Conservation (phyloP, 495 filamentous ascomycete species). For the Xylaria flabelliformis region DNA sequence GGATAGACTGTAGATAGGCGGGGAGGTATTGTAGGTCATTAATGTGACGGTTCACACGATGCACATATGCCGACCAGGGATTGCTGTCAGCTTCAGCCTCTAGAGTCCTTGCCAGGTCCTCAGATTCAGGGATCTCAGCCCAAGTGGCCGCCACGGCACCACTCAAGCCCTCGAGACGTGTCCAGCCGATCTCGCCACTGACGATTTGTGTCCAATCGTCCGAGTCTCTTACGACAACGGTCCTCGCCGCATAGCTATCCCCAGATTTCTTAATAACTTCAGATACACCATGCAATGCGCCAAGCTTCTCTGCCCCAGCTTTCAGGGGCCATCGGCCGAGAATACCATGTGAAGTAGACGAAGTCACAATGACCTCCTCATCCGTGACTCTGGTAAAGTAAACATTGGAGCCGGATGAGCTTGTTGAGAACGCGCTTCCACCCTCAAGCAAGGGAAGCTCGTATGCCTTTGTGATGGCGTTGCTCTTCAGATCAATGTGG, state of each 20-base stretch:
- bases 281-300: slow-evolving; percentile 70
- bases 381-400: slow-evolving; percentile 84
- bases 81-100: slow-evolving; percentile 87
- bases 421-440: slow-evolving; percentile 77
- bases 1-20: slow-evolving; percentile 69
- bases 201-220: slow-evolving; percentile 86
- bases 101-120: slow-evolving; percentile 78
- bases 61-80: slow-evolving; percentile 78
- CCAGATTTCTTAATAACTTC: slow-evolving; percentile 75
- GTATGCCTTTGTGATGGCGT: slow-evolving; percentile 73
- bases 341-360: slow-evolving; percentile 77
- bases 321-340: slow-evolving; percentile 73
- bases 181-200: slow-evolving; percentile 82
- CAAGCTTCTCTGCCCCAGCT: slow-evolving; percentile 43
- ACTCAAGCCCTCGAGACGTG: slow-evolving; percentile 79
- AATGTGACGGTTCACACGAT: slow-evolving; percentile 82
- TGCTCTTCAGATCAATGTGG: slow-evolving; percentile 75
- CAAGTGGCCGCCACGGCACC: slow-evolving; percentile 77
- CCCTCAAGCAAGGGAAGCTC: slow-evolving; percentile 71
- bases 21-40: slow-evolving; percentile 82
- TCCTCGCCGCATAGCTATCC: slow-evolving; percentile 74
- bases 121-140: slow-evolving; percentile 73
- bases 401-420: slow-evolving; percentile 76
- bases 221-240: slow-evolving; percentile 68
- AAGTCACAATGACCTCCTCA: slow-evolving; percentile 72